Evolutionary conservation across 2,329 filamentous ascomycete genomes (phyloP).

Genomic region (Stemphylium vesicarium): DNA sequence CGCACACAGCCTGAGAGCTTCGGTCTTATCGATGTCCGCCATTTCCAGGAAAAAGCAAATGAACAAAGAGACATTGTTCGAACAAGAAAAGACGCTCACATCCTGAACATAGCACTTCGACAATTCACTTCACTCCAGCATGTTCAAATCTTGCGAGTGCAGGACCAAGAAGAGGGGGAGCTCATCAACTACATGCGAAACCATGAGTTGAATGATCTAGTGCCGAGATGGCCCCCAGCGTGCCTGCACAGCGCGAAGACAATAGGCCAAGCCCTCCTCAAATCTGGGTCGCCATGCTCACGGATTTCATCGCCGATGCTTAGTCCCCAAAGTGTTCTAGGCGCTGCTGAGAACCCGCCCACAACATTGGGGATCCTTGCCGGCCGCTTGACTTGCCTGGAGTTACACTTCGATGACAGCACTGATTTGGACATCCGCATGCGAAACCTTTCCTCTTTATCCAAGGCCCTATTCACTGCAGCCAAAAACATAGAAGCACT

Average conservation of each 20-base stretch:
- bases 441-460: slow-evolving; percentile 62
- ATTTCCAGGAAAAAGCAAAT: slow-evolving; percentile 54
- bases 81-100: slow-evolving; percentile 57
- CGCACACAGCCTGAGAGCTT: slow-evolving; percentile 46
- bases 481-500: slow-evolving; percentile 67
- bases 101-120: slow-evolving; percentile 62
- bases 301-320: slow-evolving; percentile 69
- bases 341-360: slow-evolving; percentile 57
- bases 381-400: slow-evolving; percentile 65
- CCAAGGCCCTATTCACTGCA: slow-evolving; percentile 63
- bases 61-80: slow-evolving; percentile 61
- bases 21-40: slow-evolving; percentile 47
- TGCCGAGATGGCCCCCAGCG: slow-evolving; percentile 67
- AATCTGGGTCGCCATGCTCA: slow-evolving; percentile 62
- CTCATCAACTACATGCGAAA: slow-evolving; percentile 61
- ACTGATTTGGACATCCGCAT: slow-evolving; percentile 64
- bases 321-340: slow-evolving; percentile 64
- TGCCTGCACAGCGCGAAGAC: slow-evolving; percentile 67
- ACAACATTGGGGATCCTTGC: slow-evolving; percentile 59
- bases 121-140: slow-evolving; percentile 67
- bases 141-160: slow-evolving; percentile 67
- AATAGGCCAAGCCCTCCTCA: slow-evolving; percentile 63
- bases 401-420: slow-evolving; percentile 68
- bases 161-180: slow-evolving; percentile 64
- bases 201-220: slow-evolving; percentile 53